Evolutionary conservation across 75 land plant genomes (phyloP).

Genomic region (Gnetum montanum): DNA sequence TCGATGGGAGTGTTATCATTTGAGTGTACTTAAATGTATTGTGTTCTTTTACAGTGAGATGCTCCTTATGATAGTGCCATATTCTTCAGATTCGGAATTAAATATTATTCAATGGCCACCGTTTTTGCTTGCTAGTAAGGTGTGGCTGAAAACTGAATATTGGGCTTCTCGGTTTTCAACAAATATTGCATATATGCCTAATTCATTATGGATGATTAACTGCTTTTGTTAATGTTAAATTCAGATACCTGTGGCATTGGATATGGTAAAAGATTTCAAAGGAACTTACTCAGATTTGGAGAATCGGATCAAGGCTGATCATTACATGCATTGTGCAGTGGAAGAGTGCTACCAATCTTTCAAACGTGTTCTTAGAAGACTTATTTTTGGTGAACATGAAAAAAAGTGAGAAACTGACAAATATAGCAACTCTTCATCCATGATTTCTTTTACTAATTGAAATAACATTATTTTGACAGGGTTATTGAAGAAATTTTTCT

Average conservation of each 20-base stretch:
- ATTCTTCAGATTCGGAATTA: conserved; percentile 21
- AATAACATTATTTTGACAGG: conserved; percentile 18
- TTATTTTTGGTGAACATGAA: conserved; percentile 50
- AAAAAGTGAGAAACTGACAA: conserved; percentile 31
- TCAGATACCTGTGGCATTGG: conserved; percentile 78
- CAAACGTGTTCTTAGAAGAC: conserved; percentile 28
- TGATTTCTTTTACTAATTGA: neutral
- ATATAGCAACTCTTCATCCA: neutral
- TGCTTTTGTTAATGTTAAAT: neutral
- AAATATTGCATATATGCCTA: too few species aligned
- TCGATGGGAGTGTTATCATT: neutral
- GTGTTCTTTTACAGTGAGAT: conserved; percentile 40
- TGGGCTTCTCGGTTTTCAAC: too few species aligned
- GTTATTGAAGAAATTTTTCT: conserved; percentile 8
- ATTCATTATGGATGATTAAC: neutral
- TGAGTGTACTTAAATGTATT: neutral
- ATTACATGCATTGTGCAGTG: conserved; percentile 71
- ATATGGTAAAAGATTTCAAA: conserved; percentile 84
- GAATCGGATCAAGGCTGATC: conserved; percentile 58
- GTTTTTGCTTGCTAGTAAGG: conserved; percentile 85
- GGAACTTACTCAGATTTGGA: conserved; percentile 44
- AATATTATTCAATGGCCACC: conserved; percentile 58
- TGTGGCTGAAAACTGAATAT: too few species aligned
- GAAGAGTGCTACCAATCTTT: conserved; percentile 71
- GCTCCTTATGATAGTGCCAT: conserved; percentile 64